These are phyloP conservation scores for Yamadazyma triangularis DNA, from an alignment of 1,139 yeast genomes.

Conservation along the genomic window DNA sequence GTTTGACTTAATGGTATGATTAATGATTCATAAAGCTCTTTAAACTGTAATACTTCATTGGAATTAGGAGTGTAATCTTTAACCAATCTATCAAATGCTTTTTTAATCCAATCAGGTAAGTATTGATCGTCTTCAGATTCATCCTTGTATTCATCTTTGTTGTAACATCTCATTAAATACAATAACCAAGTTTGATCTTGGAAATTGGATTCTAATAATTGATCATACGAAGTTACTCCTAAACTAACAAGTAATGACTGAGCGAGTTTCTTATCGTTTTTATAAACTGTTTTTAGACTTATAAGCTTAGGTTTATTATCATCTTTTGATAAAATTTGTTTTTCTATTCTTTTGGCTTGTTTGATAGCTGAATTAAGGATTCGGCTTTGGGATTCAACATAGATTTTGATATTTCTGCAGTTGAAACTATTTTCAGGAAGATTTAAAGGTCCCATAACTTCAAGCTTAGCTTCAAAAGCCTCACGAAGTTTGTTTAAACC, in stretches of 20 bases:
- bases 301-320: conserved; percentile 35
- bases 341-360: conserved; percentile 47
- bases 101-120: conserved; percentile 51
- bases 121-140: conserved; percentile 26
- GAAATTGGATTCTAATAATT: conserved; percentile 41
- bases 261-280: conserved; percentile 51
- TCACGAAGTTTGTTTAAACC: conserved; percentile 54
- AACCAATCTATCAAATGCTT: conserved; percentile 38
- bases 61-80: conserved; percentile 27
- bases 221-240: conserved; percentile 56
- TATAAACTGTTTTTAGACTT: conserved; percentile 54
- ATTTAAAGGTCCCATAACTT: conserved; percentile 19
- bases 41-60: conserved; percentile 52
- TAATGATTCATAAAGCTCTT: conserved; percentile 49
- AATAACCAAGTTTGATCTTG: conserved; percentile 59
- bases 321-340: conserved; percentile 40
- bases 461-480: conserved; percentile 47
- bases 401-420: conserved; percentile 27
- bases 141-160: conserved; percentile 33
- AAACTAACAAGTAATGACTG: conserved; percentile 52
- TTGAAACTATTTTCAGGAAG: conserved; percentile 7
- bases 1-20: conserved; percentile 49
- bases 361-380: conserved; percentile 46
- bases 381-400: conserved; percentile 41
- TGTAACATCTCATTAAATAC: conserved; percentile 59